Evolutionary conservation across 768 basidiomycete genomes (phyloP), one percentile per base, ranked within the genome.

Genomic region (Lactarius sp.): DNA sequence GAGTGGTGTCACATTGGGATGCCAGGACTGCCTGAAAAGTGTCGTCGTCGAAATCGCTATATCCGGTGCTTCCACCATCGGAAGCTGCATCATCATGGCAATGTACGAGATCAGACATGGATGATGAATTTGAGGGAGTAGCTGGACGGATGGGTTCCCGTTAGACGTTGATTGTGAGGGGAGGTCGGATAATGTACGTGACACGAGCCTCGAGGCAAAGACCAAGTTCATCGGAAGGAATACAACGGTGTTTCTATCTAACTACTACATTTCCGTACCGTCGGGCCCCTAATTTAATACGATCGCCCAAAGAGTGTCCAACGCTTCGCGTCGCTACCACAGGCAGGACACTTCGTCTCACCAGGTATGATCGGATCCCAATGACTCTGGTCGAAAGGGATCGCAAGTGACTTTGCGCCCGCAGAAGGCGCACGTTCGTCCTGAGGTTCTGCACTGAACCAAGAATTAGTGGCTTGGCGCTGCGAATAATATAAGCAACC

Each of bases 251-350:
- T 3, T 31, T 59, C 58, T 37, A 61, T 34, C 27, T 53, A 36
- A 27, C 20, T 53, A 16, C 27, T 41, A 55, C 53, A 50, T 34
- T 58, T 56, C 62, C 33, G 34, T 16, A 12, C 22, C 44, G 31
- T 37, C 9, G 37, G 5, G 13, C 36, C 27, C 51, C 27, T 33
- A 31, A 41, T 58, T 64, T 66, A 93, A 72, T 92, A 93, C 22
- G 88, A 90, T 69, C 92, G 81, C 44, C 97, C 97, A 75, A 98
- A 99, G 83, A 99, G 79, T 68, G 95, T 95, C 94, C 94, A 98
- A 70, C 90, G 83, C 79, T 97, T 98, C 60, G 94, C 91, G 70
- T 90, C 85, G 66, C 82, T 79, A 36, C 88, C 90, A 74, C 97
- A 99, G 13, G 84, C 91, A 59, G 91, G 83, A 75, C 97, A 99